Base-by-base conservation (phyloP, 768 basidiomycete genomes). In the Ramaria rubella region DNA sequence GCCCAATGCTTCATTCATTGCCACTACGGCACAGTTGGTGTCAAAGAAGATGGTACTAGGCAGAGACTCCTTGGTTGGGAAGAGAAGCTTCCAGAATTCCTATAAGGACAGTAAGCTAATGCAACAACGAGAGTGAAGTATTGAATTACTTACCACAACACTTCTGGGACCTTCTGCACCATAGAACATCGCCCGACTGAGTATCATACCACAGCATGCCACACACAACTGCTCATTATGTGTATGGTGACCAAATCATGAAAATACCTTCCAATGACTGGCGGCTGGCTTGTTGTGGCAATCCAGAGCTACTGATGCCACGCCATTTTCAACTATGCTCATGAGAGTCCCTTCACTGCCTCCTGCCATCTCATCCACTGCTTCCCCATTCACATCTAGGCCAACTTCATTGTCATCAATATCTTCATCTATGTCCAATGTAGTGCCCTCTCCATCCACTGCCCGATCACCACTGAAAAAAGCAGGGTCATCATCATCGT, bases 151-250 rank as follows among this genome's bases (percentile, higher is more conserved):
- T 52, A 70, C 69, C 1, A 60, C 52, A 29, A 71, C 68, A 34
- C 67, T 62, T 40, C 64, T 65, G 1, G 66, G 63, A 3, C 64
- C 68, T 38, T 72, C 71, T 5, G 68, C 63, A 1, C 70, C 70
- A 57, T 60, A 72, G 23, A 73, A 65, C 0, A 68, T 73, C 0
- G 62, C 69, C 17, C 64, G 53, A 0, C 63, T 69, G 23, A 64
- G 38, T 31, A 71, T 69, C 6, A 72, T 60, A 1, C 72, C 71
- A 63, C 73, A 74, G 0, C 67, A 64, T 1, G 24, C 50, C 15
- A 73, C 69, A 61, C 63, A 63, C 1, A 70, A 60, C 52, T 72
- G 58, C 36, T 72, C 68, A 46, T 73, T 74, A 54, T 73, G 69
- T 2, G 70, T 73, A 0, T 67, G 57, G n/a, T 66, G 58, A 0